Evolutionary conservation across 1,139 yeast genomes (phyloP), one percentile per base, ranked within the genome.

Genomic region (Protomyces gravidus): DNA sequence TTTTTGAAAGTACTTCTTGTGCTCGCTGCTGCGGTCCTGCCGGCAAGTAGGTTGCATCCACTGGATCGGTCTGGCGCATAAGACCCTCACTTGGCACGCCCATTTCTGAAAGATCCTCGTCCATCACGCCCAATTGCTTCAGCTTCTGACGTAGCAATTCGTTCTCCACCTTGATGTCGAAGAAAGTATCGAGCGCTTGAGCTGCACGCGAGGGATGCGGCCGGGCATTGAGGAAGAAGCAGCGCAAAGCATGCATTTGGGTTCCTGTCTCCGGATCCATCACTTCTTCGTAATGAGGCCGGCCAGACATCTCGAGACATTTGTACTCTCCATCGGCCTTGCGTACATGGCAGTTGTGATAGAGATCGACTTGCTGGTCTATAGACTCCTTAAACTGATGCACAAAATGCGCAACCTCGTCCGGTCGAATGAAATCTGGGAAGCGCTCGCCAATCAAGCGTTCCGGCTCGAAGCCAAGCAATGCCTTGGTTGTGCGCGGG

Each of bases 371-470:
- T 5, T 39, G 27, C 21, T 28, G 25, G 40, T 33, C 47, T 46
- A 45, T 45, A 11, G 51, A 28, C 4, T 49, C 62, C 26, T 62
- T 51, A 27, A 62, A 47, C 11, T 55, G 60, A 13, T 33, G 40
- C 33, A 66, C 62, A 46, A 67, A 67, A 48, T 59, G 60, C 32
- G 65, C 68, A n/a, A 66, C 55, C 45, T 68, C 71, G 39, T 64
- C 67, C 7, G 65, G 67, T 45, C 66, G 69, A 36, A 68, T 55
- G 60, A 62, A 64, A 50, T 67, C 69, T 36, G 64, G 51, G 30
- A 66, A 46, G 23, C 32, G 45, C 50, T 60, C 62, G 53, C 63
- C 64, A 15, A 62, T 55, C 42, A 66, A 50, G 17, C 65, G 63
- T 15, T 61, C 42, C 21, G 61, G 63, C 3, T 61, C 53, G 40